Evolutionary conservation across 2,329 filamentous ascomycete genomes (phyloP).

Genomic region (Endothia cerciana): DNA sequence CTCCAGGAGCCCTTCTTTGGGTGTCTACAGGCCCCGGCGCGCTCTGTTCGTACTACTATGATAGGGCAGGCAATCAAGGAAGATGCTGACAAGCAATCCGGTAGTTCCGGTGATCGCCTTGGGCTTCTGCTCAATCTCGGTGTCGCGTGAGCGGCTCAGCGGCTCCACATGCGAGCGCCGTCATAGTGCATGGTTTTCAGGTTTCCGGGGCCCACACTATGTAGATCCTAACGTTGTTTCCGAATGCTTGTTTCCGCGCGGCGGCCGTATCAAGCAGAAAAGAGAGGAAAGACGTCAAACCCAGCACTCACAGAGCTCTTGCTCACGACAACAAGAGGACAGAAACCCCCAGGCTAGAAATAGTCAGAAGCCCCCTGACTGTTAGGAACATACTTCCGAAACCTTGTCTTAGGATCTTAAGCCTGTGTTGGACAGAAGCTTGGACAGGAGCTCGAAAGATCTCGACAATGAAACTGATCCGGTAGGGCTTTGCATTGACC

Average conservation of each 20-base stretch:
- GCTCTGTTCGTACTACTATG: neutral
- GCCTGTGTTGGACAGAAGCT: neutral
- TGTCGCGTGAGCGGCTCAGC: constrained; percentile 2
- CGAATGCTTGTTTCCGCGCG: neutral
- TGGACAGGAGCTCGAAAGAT: neutral
- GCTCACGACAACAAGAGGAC: neutral
- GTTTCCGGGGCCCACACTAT: neutral
- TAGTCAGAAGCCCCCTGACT: neutral
- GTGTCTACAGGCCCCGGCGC: neutral
- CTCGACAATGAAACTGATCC: neutral
- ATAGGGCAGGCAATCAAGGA: neutral
- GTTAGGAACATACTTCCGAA: neutral
- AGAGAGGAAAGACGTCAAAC: too few species aligned
- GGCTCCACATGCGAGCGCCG: constrained; percentile 8
- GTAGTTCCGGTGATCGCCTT: constrained; percentile 3
- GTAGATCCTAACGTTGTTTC: constrained; percentile 1
- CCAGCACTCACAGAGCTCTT: neutral
- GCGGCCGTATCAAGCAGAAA: neutral
- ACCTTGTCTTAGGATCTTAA: neutral
- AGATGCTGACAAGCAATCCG: neutral
- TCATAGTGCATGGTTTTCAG: constrained; percentile 12
- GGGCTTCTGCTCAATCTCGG: constrained; percentile 4
- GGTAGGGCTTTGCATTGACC: neutral
- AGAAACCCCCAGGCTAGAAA: neutral
- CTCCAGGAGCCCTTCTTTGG: neutral